Percentiles rank a stretch among this genome's conserved stretches.
Conservation (phyloP, 2,329 filamentous ascomycete genomes). For the Botrytis sinoallii region DNA sequence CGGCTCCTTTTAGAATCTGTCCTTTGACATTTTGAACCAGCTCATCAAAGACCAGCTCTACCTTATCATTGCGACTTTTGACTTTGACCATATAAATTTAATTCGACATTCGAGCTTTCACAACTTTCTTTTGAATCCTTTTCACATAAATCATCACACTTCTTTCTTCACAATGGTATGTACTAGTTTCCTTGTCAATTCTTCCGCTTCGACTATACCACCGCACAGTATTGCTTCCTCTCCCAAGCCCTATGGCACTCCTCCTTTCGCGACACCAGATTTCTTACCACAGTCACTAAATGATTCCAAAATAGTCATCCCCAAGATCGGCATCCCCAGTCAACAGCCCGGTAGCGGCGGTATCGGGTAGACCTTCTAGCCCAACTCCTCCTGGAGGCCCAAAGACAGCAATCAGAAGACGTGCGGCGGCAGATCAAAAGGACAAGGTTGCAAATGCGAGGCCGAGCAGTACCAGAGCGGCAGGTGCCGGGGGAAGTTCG, state of each 20-base stretch:
- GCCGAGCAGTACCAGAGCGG: constrained; percentile 86
- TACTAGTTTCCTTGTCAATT: not conserved
- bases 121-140: not conserved
- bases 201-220: not conserved
- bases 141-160: not conserved
- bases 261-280: not conserved
- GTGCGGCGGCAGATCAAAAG: constrained; percentile 94
- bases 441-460: constrained; percentile 94
- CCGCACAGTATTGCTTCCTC: not conserved
- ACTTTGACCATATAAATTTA: not conserved
- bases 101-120: not conserved
- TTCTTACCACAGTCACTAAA: not conserved
- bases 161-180: constrained; percentile 16
- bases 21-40: constrained; percentile 19
- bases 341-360: constrained; percentile 46
- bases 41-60: constrained; percentile 14
- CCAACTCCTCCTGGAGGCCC: constrained; percentile 89
- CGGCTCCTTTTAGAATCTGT: constrained; percentile 18
- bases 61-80: not conserved
- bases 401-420: constrained; percentile 90
- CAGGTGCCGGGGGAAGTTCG: constrained; percentile 91
- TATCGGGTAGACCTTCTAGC: constrained; percentile 70
- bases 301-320: constrained; percentile 33
- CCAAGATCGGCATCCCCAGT: constrained; percentile 53
- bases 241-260: not conserved